Evolutionary conservation across 1,284 basidiomycete species (phyloP), one percentile per base, ranked within the genome.

Genomic region (Paramarasmius palmivorus): DNA sequence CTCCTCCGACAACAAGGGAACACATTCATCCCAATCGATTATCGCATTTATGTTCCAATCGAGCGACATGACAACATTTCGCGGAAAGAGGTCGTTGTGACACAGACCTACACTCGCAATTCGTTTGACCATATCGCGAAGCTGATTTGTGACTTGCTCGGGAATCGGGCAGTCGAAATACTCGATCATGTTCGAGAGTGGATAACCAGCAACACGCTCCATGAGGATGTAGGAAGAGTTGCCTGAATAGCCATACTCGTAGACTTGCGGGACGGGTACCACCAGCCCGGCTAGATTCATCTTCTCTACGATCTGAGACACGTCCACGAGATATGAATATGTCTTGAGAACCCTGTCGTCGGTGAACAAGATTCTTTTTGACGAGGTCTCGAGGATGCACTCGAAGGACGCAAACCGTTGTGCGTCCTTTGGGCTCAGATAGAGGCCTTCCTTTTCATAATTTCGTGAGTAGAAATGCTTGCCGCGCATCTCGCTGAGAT

Each of bases 221-320:
- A 54, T 54, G 20, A 54, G 26, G n/a, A 54, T 54, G 32, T 49
- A 54, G 7, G 37, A 29, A 23, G 38, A 49, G 25, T 54, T 54
- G 19, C 52, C 52, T 5, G 52, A 54, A 32, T 44, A 29, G 17
- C 52, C 52, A 26, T 54, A 42, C 8, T 47, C 34, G n/a, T 40
- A 42, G 29, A 54, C 52, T 14, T 32, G 52, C 22, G 52, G 46
- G 26, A 54, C 52, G 35, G 47, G 52, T 17, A 54, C 4, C 26
- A 35, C 49, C n/a, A 47, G 49, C 17, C 47, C 9, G 6, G 47
- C 52, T 3, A 54, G 40, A 12, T 54, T 25, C 52, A 54, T 49
- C 12, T 42, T 54, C 8, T 38, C 37, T 8, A 54, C 52, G 14
- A 54, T 54, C 20, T 36, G 25, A 9, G 46, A 49, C 19, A 54